These are phyloP conservation scores for Stevia rebaudiana DNA, from an alignment of 140 eudicot genomes.

Conservation along the genomic window DNA sequence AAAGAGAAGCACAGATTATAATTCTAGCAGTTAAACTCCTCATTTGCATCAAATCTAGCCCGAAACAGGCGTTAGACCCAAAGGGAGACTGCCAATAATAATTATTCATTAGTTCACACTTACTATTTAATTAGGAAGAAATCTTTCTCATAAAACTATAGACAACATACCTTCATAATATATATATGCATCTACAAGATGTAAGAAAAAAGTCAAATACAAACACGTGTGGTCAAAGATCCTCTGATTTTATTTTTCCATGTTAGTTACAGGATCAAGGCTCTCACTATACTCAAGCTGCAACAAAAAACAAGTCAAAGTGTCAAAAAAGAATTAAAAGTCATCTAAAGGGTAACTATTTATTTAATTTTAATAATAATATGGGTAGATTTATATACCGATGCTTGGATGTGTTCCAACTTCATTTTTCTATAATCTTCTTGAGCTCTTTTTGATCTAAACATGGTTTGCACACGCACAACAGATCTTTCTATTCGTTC, in stretches of 20 bases:
- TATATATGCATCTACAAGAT: slow-evolving; percentile 38
- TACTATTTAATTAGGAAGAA: slow-evolving; percentile 15
- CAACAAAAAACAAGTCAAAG: slow-evolving; percentile 12
- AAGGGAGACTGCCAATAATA: not conserved
- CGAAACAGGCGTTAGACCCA: slow-evolving; percentile 1
- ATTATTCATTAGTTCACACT: slow-evolving; percentile 1
- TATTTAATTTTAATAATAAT: slow-evolving; percentile 1
- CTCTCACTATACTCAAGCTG: slow-evolving; percentile 69
- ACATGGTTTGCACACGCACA: slow-evolving; percentile 92
- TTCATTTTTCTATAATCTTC: slow-evolving; percentile 86
- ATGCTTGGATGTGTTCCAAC: slow-evolving; percentile 53
- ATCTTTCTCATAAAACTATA: slow-evolving; percentile 17
- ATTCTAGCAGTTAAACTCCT: slow-evolving; percentile 11
- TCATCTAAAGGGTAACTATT: not conserved
- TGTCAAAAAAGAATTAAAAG: not conserved
- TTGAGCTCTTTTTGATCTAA: slow-evolving; percentile 81
- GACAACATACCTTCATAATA: slow-evolving; percentile 11
- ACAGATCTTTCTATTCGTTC: slow-evolving; percentile 96
- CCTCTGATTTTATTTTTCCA: slow-evolving; percentile 35
- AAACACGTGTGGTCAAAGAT: slow-evolving; percentile 1
- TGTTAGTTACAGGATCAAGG: slow-evolving; percentile 40
- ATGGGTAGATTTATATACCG: slow-evolving; percentile 32
- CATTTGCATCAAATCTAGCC: slow-evolving; percentile 7
- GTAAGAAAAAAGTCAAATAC: slow-evolving; percentile 19
- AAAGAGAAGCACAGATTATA: not conserved